Evolutionary conservation across 768 basidiomycete genomes (phyloP).

Genomic region (Pulveroboletus sp.): DNA sequence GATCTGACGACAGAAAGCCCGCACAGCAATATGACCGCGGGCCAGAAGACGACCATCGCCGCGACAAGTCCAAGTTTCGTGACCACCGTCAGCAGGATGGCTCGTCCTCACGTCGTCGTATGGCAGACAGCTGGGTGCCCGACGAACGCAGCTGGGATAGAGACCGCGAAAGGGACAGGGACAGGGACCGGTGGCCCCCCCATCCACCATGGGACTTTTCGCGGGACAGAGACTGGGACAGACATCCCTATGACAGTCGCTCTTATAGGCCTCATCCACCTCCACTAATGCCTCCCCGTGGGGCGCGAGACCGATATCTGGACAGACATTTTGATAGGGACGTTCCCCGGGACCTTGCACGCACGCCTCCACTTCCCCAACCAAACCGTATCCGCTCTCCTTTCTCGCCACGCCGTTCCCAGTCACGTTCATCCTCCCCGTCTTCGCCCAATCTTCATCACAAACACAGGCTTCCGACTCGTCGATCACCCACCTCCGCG

Average conservation of each 20-base stretch:
- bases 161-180: conserved; percentile 21
- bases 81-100: conserved; percentile 19
- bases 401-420: conserved; percentile 22
- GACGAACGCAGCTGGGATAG: conserved; percentile 26
- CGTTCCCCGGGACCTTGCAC: conserved; percentile 17
- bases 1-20: conserved; percentile 24
- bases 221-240: conserved; percentile 24
- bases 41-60: conserved; percentile 44
- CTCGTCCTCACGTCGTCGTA: conserved; percentile 14
- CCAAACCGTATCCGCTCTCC: conserved; percentile 19
- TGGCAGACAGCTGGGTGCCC: conserved; percentile 21
- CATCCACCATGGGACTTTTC: conserved; percentile 17
- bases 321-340: conserved; percentile 24
- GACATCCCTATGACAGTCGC: conserved; percentile 16
- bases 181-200: conserved; percentile 25
- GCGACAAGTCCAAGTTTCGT: conserved; percentile 22
- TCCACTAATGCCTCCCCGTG: conserved; percentile 8
- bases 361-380: conserved; percentile 20
- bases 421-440: conserved; percentile 39
- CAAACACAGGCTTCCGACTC: conserved; percentile 33
- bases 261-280: conserved; percentile 15
- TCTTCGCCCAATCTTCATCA: conserved; percentile 31
- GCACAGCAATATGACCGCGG: conserved; percentile 35
- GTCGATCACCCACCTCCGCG: conserved; percentile 30
- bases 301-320: conserved; percentile 22